Percentiles rank a stretch among this genome's conserved stretches.
phyloP scores from a whole-genome alignment of 345 rosid species.

The Syzygium oleosum region DNA sequence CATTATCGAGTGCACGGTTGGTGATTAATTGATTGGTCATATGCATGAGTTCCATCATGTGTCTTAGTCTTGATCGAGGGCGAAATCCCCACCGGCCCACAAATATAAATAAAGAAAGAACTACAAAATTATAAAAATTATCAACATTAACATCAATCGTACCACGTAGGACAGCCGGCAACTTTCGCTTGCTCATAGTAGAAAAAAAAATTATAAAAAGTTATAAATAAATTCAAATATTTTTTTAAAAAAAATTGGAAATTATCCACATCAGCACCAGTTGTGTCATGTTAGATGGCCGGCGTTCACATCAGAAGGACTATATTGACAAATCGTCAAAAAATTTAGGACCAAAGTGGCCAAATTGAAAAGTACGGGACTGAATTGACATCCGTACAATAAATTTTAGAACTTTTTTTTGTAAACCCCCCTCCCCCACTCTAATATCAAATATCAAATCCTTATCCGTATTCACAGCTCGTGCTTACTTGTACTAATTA shows the following conservation, averaged over 20 bases:
- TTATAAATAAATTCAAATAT: not conserved
- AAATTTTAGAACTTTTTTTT: not conserved
- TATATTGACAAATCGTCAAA: not conserved
- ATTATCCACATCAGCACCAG: accelerated
- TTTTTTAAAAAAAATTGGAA: not conserved
- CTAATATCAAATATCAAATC: not conserved
- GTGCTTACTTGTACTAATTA: not conserved
- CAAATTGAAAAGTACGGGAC: accelerated
- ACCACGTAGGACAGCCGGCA: accelerated
- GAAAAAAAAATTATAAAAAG: not conserved
- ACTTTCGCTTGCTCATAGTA: not conserved
- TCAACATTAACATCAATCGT: not conserved
- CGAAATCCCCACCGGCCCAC: accelerated
- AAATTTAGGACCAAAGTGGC: accelerated
- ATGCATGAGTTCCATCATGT: not conserved
- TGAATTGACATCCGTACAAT: accelerated
- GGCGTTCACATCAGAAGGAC: not conserved
- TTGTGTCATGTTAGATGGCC: accelerated
- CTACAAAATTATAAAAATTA: not conserved
- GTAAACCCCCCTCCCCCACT: no score
- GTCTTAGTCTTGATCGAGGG: not conserved
- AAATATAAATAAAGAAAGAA: accelerated
- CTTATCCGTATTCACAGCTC: not conserved
- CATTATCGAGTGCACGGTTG: not conserved
- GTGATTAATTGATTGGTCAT: not conserved